phyloP scores from a whole-genome alignment of 208 protist species.

The Leishmania aethiopica region DNA sequence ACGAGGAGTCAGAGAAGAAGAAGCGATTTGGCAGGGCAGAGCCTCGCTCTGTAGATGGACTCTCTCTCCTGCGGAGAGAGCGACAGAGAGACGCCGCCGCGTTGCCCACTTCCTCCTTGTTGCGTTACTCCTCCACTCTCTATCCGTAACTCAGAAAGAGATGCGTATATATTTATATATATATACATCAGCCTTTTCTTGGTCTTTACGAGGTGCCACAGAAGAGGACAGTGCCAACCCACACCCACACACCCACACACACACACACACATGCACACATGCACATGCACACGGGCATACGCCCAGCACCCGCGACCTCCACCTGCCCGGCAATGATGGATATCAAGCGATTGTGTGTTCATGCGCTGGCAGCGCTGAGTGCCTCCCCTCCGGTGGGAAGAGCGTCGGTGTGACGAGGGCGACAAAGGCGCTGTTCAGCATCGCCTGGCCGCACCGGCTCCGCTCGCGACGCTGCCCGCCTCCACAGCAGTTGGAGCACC shows the following conservation, averaged over 20 bases:
- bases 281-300: background rate
- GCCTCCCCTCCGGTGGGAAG: conserved; percentile 30
- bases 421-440: conserved; percentile 79
- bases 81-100: background rate
- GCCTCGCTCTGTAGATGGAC: background rate
- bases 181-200: too few relatives aligned
- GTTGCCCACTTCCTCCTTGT: background rate
- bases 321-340: background rate
- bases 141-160: background rate
- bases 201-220: too few relatives aligned
- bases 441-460: conserved; percentile 44
- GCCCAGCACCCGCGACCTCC: background rate
- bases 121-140: background rate
- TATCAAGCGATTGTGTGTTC: background rate
- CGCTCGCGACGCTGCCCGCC: conserved; percentile 50
- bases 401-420: conserved; percentile 67
- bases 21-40: background rate
- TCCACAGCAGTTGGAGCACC: conserved; percentile 22
- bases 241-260: background rate
- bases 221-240: too few relatives aligned
- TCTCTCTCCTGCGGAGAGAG: background rate
- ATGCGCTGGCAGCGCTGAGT: background rate
- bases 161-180: background rate
- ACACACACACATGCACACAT: background rate
- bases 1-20: background rate